These are phyloP conservation scores for Astragalus glycyphyllos DNA, from an alignment of 306 rosid genomes.

Conservation along the genomic window DNA sequence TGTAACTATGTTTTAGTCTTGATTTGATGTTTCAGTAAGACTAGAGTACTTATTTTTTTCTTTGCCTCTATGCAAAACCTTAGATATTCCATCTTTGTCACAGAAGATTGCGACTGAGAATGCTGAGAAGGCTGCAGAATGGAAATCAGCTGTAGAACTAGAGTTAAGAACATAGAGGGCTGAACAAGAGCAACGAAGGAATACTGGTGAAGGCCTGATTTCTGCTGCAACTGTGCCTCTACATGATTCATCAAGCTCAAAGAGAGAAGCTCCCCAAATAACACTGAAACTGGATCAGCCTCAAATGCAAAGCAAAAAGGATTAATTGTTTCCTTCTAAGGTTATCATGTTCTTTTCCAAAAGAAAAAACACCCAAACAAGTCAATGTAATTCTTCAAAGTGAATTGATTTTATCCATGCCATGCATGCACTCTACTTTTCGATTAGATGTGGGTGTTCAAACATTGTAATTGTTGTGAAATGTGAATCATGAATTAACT, in stretches of 20 bases:
- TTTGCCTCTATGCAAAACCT: too few species aligned
- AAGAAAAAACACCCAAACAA: slow-evolving; percentile 62
- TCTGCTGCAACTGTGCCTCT: slow-evolving; percentile 30
- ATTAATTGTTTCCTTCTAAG: slow-evolving; percentile 67
- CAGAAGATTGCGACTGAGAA: slow-evolving; percentile 69
- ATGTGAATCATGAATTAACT: too few species aligned
- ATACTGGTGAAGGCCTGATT: slow-evolving; percentile 46
- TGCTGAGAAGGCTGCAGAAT: slow-evolving; percentile 77
- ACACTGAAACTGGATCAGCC: slow-evolving; percentile 47
- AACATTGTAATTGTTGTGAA: too few species aligned
- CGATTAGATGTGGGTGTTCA: too few species aligned
- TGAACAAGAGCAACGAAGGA: slow-evolving; percentile 66
- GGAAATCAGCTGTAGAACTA: slow-evolving; percentile 75
- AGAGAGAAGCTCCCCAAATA: slow-evolving; percentile 35
- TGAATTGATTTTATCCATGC: too few species aligned
- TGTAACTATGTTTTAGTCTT: too few species aligned
- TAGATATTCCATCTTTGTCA: slow-evolving; percentile 24
- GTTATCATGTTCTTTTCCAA: slow-evolving; percentile 82
- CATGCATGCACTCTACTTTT: too few species aligned
- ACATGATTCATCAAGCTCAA: slow-evolving; percentile 49
- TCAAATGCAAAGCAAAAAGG: slow-evolving; percentile 71
- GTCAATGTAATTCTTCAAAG: slow-evolving; percentile 44
- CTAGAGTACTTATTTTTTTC: too few species aligned
- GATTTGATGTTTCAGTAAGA: too few species aligned
- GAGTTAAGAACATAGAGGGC: slow-evolving; percentile 77